Evolutionary conservation across 148 eudicot genomes (phyloP).

Genomic region (Amaranthus palmeri): DNA sequence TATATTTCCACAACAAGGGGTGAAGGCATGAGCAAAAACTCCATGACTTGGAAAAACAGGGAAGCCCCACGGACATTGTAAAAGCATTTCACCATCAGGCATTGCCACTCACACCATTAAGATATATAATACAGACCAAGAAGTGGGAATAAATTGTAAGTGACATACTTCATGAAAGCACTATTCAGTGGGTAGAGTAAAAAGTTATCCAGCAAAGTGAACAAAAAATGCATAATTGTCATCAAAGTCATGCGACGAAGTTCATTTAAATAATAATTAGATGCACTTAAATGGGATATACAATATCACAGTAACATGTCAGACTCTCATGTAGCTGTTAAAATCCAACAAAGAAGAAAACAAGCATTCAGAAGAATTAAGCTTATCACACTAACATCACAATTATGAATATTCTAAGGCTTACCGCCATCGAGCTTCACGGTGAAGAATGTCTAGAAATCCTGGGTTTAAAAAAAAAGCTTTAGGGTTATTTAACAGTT

Average conservation of each 20-base stretch:
- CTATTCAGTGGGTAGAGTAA: background rate
- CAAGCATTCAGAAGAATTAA: background rate
- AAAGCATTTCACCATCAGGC: background rate
- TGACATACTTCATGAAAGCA: background rate
- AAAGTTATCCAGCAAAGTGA: background rate
- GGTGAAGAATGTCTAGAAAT: conserved; percentile 1
- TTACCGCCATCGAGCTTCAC: conserved; percentile 27
- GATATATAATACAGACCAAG: background rate
- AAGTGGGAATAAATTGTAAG: background rate
- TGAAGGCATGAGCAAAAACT: background rate
- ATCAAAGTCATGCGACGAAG: background rate
- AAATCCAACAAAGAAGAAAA: background rate
- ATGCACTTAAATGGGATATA: background rate
- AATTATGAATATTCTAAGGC: background rate
- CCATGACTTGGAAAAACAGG: background rate
- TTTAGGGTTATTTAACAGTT: background rate
- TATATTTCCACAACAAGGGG: background rate
- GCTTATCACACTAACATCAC: background rate
- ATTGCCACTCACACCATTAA: background rate
- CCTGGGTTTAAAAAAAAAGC: conserved; percentile 8
- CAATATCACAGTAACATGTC: no score
- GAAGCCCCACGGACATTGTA: background rate
- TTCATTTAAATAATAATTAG: background rate
- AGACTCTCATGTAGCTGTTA: background rate
- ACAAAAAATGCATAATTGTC: background rate